Evolutionary conservation across 495 filamentous ascomycete species (phyloP).

Genomic region (Podospora comata): DNA sequence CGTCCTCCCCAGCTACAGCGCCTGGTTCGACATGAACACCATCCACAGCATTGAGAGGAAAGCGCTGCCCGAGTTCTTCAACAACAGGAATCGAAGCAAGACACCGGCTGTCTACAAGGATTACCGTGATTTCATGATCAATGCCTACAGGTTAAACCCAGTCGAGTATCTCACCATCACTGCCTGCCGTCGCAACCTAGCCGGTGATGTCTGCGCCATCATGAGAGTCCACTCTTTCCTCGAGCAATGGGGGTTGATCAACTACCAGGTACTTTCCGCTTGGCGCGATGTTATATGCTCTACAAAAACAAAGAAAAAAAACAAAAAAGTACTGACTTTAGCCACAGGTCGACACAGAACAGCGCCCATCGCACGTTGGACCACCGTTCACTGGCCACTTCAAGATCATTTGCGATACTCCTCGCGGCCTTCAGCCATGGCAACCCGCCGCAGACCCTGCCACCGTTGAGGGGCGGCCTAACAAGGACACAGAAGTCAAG

Average conservation of each 20-base stretch:
- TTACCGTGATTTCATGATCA: slow-evolving; percentile 99
- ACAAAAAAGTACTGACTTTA: slow-evolving; percentile 25
- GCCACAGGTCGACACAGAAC: slow-evolving; percentile 85
- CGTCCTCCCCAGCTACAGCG: slow-evolving; percentile 91
- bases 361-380: slow-evolving; percentile 89
- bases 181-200: slow-evolving; percentile 92
- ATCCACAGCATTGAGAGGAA: slow-evolving; percentile 87
- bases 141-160: slow-evolving; percentile 93
- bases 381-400: slow-evolving; percentile 98
- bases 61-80: slow-evolving; percentile 94
- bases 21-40: slow-evolving; percentile 97
- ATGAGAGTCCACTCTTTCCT: slow-evolving; percentile 98
- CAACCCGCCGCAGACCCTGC: slow-evolving; percentile 79
- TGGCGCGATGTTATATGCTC: not conserved
- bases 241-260: slow-evolving; percentile 99
- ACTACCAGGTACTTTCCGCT: slow-evolving; percentile 78
- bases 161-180: slow-evolving; percentile 96
- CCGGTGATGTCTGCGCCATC: slow-evolving; percentile 96
- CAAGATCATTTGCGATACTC: slow-evolving; percentile 89
- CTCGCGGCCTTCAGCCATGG: slow-evolving; percentile 89
- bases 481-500: slow-evolving; percentile 71
- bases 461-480: slow-evolving; percentile 63
- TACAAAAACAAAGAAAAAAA: not conserved
- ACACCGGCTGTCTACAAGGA: slow-evolving; percentile 97
- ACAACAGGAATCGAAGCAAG: slow-evolving; percentile 95